Base-by-base conservation (phyloP, 306 rosid genomes). In the Rosa multiflora region DNA sequence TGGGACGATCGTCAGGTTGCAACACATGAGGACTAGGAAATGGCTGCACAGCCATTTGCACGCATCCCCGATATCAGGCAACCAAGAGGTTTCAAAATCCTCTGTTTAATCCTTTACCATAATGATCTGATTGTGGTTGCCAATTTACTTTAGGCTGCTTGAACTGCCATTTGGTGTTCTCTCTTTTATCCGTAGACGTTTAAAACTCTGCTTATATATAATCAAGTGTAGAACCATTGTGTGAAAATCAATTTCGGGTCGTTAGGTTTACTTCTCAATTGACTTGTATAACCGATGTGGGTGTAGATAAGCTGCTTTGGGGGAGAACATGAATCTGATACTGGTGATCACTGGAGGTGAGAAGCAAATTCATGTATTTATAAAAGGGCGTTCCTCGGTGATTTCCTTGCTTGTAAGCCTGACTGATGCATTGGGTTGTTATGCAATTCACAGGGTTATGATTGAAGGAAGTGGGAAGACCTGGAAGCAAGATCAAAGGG, bases 31-130 rank as follows among this genome's bases (percentile, higher is more conserved):
- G 79, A 96, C 99, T 10, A 93, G 96, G 89, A 96, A 90, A 87
- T 96, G 99, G 99, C 86, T 96, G 81, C 99, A 96, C 89, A 96
- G 98, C 83, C 99, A 96, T 86, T 76, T 96, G 83, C 97, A 93
- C 35, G 94, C 96, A 8, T 96, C 99, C 81, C 99, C 99, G 2
- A 91, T 96, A 77, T 64, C 94, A 6, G 92, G 98, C 90, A 93
- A 96, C 86, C 92, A 93, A 32, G 99, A 96, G 94, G 99, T 92
- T 72, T 61, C 14, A 5, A 70, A 67, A 39, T 13, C 46, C 10
- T 72, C 11, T 8, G 4, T 18, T 15, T 69, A 26, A 51, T 75
- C 42, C 29, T 32, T 32, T 15, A 26, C 73, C 42, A 10, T 20
- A 37, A n/a, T 56, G 32, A 9, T n/a, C n/a, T n/a, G 18, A 35